phyloP scores from a whole-genome alignment of 2,329 filamentous ascomycete species.

The Lachnellula subtilissima region DNA sequence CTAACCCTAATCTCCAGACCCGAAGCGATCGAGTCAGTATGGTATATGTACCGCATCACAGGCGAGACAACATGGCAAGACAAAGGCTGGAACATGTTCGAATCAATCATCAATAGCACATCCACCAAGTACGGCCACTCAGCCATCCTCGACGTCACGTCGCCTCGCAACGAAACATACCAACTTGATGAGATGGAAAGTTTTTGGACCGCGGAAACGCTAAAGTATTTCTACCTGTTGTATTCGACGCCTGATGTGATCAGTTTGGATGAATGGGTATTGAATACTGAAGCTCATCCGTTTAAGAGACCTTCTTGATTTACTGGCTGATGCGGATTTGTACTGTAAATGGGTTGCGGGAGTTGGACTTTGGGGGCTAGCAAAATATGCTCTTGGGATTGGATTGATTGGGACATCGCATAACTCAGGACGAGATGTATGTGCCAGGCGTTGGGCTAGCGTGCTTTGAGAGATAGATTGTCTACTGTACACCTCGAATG shows the following conservation, averaged over 20 bases:
- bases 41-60: slow-evolving; percentile 87
- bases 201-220: slow-evolving; percentile 61
- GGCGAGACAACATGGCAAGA: slow-evolving; percentile 72
- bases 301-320: slow-evolving; percentile 11
- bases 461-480: too few species aligned
- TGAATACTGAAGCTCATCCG: slow-evolving; percentile 38
- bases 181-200: slow-evolving; percentile 70
- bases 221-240: slow-evolving; percentile 83
- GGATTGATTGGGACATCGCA: too few species aligned
- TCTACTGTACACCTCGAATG: too few species aligned
- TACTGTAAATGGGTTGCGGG: too few species aligned
- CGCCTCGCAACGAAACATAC: slow-evolving; percentile 31
- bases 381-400: too few species aligned
- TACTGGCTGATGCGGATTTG: too few species aligned
- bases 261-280: slow-evolving; percentile 59
- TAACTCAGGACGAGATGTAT: too few species aligned
- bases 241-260: slow-evolving; percentile 60
- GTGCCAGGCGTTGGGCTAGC: too few species aligned
- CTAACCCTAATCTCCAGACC: slow-evolving; percentile 46
- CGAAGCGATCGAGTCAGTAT: slow-evolving; percentile 83
- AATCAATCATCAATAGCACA: slow-evolving; percentile 63
- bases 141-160: slow-evolving; percentile 61
- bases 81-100: slow-evolving; percentile 82
- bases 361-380: too few species aligned
- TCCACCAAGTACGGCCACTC: slow-evolving; percentile 63